Evolutionary conservation across 1,284 basidiomycete genomes (phyloP), one percentile per base, ranked within the genome.

Genomic region (Vanrija sp.): DNA sequence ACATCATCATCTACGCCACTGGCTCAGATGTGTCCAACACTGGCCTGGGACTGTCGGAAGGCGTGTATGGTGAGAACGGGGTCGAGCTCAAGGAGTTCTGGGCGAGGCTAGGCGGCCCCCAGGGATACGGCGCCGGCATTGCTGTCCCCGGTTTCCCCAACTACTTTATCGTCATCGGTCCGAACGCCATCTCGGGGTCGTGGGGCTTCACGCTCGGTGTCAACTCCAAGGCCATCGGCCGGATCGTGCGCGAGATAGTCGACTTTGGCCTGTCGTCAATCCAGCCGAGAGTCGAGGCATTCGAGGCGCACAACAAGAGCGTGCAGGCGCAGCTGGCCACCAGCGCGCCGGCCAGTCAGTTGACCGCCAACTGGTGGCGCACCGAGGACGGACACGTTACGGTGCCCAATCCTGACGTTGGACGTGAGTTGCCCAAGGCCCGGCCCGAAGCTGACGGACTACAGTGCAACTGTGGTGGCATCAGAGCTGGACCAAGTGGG

Each of bases 31-130:
- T 71, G 10, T 49, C 61, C 1, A 39, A 51, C 38, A 60, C 65
- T 8, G 69, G 69, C 15, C 58, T 71, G 15, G 69, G 69, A 0
- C 45, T 65, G 18, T 68, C 67, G 50, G 51, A 61, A 4, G 59
- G 57, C 23, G 57, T 71, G 1, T 38, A 52, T 10, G 69, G 69
- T 15, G 59, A 65, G 43, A 54, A 51, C 29, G 66, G 63, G 0
- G 18, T 45, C n/a, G 66, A 66, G 49, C 51, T 69, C 48, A 18
- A 49, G 38, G 23, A 58, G 53, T 55, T 52, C 46, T 69, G 66
- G 65, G 55, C 61, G 39, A 46, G 26, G 8, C 23, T 56, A 1
- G 58, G 59, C 2, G 69, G 67, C 1, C 68, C 68, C 5, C 61
- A 64, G 47, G 64, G 63, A 1, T 68, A 68, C 21, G 28, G 7